Base-by-base conservation (phyloP, 192 early-diverging fungal species). In the Coemansia sp. region DNA sequence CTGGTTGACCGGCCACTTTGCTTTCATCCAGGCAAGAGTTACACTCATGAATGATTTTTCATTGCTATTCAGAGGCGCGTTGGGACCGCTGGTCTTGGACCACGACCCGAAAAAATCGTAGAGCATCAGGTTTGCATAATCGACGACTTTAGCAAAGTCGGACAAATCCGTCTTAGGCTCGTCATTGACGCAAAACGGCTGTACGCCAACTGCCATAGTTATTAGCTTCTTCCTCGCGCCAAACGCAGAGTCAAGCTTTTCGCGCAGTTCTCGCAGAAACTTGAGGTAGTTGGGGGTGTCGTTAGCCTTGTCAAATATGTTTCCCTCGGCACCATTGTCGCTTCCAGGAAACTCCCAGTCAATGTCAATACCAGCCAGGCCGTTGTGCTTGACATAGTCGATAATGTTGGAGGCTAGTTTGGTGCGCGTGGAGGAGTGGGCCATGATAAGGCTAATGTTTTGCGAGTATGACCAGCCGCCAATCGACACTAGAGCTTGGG, bases 401-500 rank as follows among this genome's bases (percentile, higher is more conserved):
- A 89, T 53, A 51, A 87, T 89, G 62, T 82, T 85, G 19, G 83
- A 68, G 45, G 88, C 85, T 51, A 90, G 75, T 9, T 55, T 82
- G 45, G 69, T 85, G 51, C 89, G 82, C 7, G 74, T 52, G 2
- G 29, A 55, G 2, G 70, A 1, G 43, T 62, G 60, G 14, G 85
- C 81, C 15, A 82, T 64, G 54, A 90, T 86, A 2, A 66, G 60
- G 25, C 84, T 86, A 75, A 90, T 88, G 45, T 59, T 73, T 51
- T 86, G 78, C 0, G 88, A 89, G 23, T 89, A 88, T 12, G 85
- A 87, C 88, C 87, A 89, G 0, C 90, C 90, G 57, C 90, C 90
- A 39, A 91, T 65, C 2, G 88, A 89, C 19, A 89, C 71, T 2
- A 86, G 59, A 0, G 85, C 86, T 62, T 89, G 89, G 52, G 84